phyloP scores from a whole-genome alignment of 2,329 filamentous ascomycete species.

The Lachnellula arida region DNA sequence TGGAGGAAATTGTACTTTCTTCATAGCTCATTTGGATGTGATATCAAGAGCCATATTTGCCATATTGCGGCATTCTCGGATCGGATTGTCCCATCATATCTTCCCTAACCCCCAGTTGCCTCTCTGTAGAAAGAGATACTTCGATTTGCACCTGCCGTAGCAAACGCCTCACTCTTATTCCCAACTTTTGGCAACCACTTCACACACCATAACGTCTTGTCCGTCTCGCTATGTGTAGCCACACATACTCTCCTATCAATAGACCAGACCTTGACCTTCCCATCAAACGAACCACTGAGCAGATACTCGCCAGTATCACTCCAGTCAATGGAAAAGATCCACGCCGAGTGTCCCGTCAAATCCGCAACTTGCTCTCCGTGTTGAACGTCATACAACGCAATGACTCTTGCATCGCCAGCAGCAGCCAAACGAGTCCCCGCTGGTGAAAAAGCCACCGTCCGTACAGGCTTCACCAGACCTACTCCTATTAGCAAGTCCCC shows the following conservation, averaged over 20 bases:
- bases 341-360: constrained; percentile 72
- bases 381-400: constrained; percentile 86
- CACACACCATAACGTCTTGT: constrained; percentile 77
- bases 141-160: constrained; percentile 69
- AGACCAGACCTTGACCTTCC: constrained; percentile 95
- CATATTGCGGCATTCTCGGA: too few species aligned
- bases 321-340: constrained; percentile 91
- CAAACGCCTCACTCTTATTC: constrained; percentile 63
- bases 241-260: constrained; percentile 80
- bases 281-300: constrained; percentile 82
- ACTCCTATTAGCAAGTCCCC: constrained; percentile 18
- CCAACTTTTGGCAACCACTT: constrained; percentile 72
- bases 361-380: constrained; percentile 92
- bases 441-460: constrained; percentile 83
- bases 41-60: too few species aligned
- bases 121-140: constrained; percentile 81
- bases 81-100: neutral
- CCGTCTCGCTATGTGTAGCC: constrained; percentile 88
- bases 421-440: constrained; percentile 80
- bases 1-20: too few species aligned
- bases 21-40: too few species aligned
- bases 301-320: constrained; percentile 89
- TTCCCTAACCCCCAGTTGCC: constrained; percentile 55
- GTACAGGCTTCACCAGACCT: constrained; percentile 84
- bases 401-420: constrained; percentile 81